These are phyloP conservation scores for Candida tallmaniae DNA, from an alignment of 805 yeast species.

Conservation along the genomic window DNA sequence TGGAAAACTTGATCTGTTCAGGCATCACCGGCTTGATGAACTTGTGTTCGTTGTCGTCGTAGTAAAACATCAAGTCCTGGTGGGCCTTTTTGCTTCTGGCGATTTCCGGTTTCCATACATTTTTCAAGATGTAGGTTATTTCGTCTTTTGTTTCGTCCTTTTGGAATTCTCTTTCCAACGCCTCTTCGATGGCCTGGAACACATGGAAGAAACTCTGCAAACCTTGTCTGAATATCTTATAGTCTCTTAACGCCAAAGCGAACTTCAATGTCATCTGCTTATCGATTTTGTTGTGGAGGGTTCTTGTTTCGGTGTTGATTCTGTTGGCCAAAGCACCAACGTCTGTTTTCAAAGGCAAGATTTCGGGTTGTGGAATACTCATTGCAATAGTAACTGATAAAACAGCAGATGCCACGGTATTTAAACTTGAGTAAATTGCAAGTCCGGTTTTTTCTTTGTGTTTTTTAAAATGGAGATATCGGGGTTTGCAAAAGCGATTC, in stretches of 20 bases:
- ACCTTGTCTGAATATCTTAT: slow-evolving; percentile 76
- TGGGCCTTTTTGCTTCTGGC: slow-evolving; percentile 55
- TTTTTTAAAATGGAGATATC: slow-evolving; percentile 8
- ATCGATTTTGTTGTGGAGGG: slow-evolving; percentile 64
- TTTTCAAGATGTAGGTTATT: slow-evolving; percentile 46
- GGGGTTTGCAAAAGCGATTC: slow-evolving; percentile 4
- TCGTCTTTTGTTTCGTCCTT: slow-evolving; percentile 17
- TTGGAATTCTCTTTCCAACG: slow-evolving; percentile 43
- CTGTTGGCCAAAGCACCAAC: slow-evolving; percentile 81
- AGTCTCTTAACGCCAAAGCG: slow-evolving; percentile 72
- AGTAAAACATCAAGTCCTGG: slow-evolving; percentile 64
- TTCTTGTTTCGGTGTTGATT: slow-evolving; percentile 65
- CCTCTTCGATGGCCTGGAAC: slow-evolving; percentile 58
- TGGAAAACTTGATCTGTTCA: slow-evolving; percentile 56
- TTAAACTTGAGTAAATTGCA: too few species aligned
- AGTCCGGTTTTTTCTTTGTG: too few species aligned
- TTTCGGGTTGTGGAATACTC: slow-evolving; percentile 17
- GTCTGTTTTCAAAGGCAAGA: slow-evolving; percentile 75
- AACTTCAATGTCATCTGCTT: slow-evolving; percentile 64
- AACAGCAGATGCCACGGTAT: too few species aligned
- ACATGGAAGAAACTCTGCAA: slow-evolving; percentile 69
- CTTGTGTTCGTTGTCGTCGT: slow-evolving; percentile 50
- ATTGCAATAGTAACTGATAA: too few species aligned
- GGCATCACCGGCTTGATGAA: slow-evolving; percentile 55
- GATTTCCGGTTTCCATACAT: slow-evolving; percentile 68